Evolutionary conservation across 768 basidiomycete genomes (phyloP).

Genomic region (Phallus indusiatus): DNA sequence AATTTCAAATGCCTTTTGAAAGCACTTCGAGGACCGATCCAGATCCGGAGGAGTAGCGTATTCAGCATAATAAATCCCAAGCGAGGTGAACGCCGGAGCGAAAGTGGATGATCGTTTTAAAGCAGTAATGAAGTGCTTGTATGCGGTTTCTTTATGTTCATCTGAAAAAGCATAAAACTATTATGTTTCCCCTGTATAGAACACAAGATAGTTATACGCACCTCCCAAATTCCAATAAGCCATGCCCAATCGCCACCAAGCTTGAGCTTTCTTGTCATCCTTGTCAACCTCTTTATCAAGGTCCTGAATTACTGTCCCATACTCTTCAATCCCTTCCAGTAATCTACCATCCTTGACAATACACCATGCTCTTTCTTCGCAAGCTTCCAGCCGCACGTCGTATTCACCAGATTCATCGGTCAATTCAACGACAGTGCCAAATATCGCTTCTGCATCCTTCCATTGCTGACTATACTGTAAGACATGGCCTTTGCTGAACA

Average conservation of each 20-base stretch:
- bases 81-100: constrained; percentile 88
- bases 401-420: constrained; percentile 30
- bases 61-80: constrained; percentile 84
- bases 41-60: constrained; percentile 64
- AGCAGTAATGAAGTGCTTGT: constrained; percentile 67
- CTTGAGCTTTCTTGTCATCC: constrained; percentile 59
- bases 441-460: constrained; percentile 54
- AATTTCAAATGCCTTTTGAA: constrained; percentile 96
- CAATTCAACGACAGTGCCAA: constrained; percentile 46
- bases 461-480: constrained; percentile 56
- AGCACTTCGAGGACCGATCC: constrained; percentile 84
- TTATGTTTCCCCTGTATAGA: no score
- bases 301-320: constrained; percentile 38
- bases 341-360: constrained; percentile 40
- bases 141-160: constrained; percentile 52
- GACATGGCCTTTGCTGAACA: constrained; percentile 72
- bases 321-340: constrained; percentile 35
- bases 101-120: constrained; percentile 67
- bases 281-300: constrained; percentile 38
- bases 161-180: constrained; percentile 23
- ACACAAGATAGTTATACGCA: constrained; percentile 27
- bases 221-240: constrained; percentile 66
- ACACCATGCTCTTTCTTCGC: constrained; percentile 86
- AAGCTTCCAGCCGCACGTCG: constrained; percentile 47
- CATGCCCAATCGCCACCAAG: constrained; percentile 78